Evolutionary conservation across 192 early-diverging fungal species (phyloP).

Genomic region (Podila epicladia): DNA sequence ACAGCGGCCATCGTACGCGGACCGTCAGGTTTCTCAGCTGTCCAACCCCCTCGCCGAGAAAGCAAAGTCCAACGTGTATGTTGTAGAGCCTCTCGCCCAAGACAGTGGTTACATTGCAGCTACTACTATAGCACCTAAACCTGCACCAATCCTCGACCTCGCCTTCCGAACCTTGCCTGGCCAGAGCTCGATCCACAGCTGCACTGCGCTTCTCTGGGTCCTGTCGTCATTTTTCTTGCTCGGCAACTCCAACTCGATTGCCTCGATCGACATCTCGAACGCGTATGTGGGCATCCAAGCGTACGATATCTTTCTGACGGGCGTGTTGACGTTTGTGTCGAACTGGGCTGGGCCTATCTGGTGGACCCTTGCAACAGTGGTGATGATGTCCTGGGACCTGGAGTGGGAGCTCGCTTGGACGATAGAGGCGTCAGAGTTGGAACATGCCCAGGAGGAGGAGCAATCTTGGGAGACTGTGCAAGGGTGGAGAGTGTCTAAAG

Average conservation of each 20-base stretch:
- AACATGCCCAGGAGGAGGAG: slow-evolving; percentile 3
- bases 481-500: slow-evolving; percentile 9
- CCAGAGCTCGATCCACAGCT: slow-evolving; percentile 33
- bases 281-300: slow-evolving; percentile 77
- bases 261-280: slow-evolving; percentile 80
- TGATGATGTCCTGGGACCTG: slow-evolving; percentile 43
- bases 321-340: slow-evolving; percentile 70
- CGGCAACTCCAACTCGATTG: slow-evolving; percentile 82
- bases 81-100: too few species aligned
- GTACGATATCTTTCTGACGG: slow-evolving; percentile 69
- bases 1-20: not conserved
- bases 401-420: slow-evolving; percentile 28
- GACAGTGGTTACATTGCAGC: too few species aligned
- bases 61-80: not conserved
- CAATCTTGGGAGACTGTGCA: slow-evolving; percentile 13
- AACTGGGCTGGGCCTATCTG: slow-evolving; percentile 81
- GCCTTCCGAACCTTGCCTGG: slow-evolving; percentile 25
- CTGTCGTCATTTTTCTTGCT: slow-evolving; percentile 73
- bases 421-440: not conserved
- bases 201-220: slow-evolving; percentile 54
- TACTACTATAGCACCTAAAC: too few species aligned
- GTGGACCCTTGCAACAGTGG: slow-evolving; percentile 63
- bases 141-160: not conserved
- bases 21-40: not conserved
- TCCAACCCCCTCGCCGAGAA: not conserved